Conservation (phyloP, 1,139 yeast genomes). For the Suhomyces ambrosiae region DNA sequence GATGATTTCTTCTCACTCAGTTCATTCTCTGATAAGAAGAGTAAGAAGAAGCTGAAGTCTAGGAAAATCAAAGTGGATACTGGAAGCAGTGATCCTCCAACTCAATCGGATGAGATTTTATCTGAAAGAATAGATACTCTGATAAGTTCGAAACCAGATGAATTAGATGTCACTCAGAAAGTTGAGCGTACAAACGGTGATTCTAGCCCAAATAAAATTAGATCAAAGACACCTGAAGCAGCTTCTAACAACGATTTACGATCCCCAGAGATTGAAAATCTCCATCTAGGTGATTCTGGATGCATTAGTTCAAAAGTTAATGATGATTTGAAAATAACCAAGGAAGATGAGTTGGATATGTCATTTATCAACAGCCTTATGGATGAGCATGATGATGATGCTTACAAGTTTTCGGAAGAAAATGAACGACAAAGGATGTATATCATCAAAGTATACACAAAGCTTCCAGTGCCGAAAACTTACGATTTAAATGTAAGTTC, state of each 20-base stretch:
- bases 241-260: no score
- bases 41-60: slow-evolving; percentile 23
- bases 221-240: neutral
- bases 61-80: slow-evolving; percentile 17
- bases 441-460: slow-evolving; percentile 33
- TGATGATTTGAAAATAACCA: slow-evolving; percentile 4
- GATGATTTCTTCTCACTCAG: slow-evolving; percentile 22
- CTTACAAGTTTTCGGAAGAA: slow-evolving; percentile 26
- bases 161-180: neutral
- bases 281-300: neutral
- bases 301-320: neutral
- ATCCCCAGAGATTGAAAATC: neutral
- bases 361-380: slow-evolving; percentile 8
- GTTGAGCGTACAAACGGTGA: neutral
- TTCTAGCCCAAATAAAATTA: neutral
- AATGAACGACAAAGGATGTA: slow-evolving; percentile 37
- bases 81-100: neutral
- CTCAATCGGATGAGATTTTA: slow-evolving; percentile 1
- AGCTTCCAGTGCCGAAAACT: slow-evolving; percentile 24
- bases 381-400: slow-evolving; percentile 8
- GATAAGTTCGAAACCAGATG: neutral
- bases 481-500: slow-evolving; percentile 17
- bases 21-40: slow-evolving; percentile 15
- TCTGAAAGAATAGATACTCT: neutral
- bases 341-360: slow-evolving; percentile 10